These are phyloP conservation scores for Aspergillus fumigatus DNA, from an alignment of 2,329 filamentous ascomycete species.

Conservation along the genomic window DNA sequence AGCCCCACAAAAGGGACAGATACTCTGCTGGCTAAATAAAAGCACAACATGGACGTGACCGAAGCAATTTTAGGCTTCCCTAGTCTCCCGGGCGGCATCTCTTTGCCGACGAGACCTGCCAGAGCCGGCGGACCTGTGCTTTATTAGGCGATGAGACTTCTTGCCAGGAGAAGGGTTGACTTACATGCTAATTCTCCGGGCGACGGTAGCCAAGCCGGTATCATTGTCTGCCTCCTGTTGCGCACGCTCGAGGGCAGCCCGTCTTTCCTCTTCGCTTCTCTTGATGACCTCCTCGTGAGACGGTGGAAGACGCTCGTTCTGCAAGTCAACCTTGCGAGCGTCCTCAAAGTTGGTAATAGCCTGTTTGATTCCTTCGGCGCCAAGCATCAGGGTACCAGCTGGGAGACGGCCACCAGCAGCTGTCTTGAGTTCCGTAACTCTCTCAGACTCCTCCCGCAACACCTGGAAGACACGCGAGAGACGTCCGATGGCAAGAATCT, in stretches of 20 bases:
- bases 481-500: slow-evolving; percentile 94
- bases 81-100: slow-evolving; percentile 25
- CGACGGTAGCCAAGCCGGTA: slow-evolving; percentile 76
- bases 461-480: slow-evolving; percentile 98
- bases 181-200: slow-evolving; percentile 94
- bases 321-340: slow-evolving; percentile 90
- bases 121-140: slow-evolving; percentile 36
- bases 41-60: not conserved
- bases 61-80: slow-evolving; percentile 16
- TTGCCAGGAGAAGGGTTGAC: slow-evolving; percentile 31
- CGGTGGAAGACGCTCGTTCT: slow-evolving; percentile 92
- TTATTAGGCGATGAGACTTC: slow-evolving; percentile 10
- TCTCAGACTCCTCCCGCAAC: slow-evolving; percentile 91
- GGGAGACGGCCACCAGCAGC: slow-evolving; percentile 88
- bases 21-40: not conserved
- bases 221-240: slow-evolving; percentile 89
- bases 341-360: slow-evolving; percentile 97
- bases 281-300: slow-evolving; percentile 86
- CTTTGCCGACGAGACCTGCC: slow-evolving; percentile 31
- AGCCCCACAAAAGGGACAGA: not conserved
- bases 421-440: slow-evolving; percentile 96
- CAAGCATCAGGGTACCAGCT: slow-evolving; percentile 94
- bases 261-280: slow-evolving; percentile 74
- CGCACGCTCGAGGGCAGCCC: slow-evolving; percentile 80
- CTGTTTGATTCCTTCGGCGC: slow-evolving; percentile 97